phyloP scores from a whole-genome alignment of 805 yeast genomes.

The Candida multigemmis region DNA sequence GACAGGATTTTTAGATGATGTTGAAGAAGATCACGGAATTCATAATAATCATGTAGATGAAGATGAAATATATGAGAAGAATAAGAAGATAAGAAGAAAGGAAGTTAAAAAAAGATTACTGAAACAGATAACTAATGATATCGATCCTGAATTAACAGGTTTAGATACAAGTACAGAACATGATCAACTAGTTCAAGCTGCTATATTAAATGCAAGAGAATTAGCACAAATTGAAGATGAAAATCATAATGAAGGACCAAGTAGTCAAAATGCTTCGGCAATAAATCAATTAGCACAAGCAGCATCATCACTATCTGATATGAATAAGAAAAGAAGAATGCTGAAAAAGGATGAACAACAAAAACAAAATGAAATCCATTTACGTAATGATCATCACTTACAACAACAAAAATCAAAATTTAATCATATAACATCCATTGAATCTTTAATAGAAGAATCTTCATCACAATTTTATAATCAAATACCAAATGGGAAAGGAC shows the following conservation, averaged over 20 bases:
- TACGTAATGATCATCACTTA: background rate
- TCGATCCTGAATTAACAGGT: slow-evolving; percentile 30
- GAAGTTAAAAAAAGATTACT: slow-evolving; percentile 5
- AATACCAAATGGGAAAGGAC: slow-evolving; percentile 20
- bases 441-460: slow-evolving; percentile 25
- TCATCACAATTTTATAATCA: slow-evolving; percentile 28
- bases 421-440: slow-evolving; percentile 18
- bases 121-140: slow-evolving; percentile 11
- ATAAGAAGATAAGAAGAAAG: slow-evolving; percentile 1
- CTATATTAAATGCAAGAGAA: slow-evolving; percentile 59
- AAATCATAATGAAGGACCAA: background rate
- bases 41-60: too few species aligned
- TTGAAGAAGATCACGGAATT: slow-evolving; percentile 8
- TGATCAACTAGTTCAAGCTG: slow-evolving; percentile 61
- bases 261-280: slow-evolving; percentile 5
- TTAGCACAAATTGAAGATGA: slow-evolving; percentile 45
- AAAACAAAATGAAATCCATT: background rate
- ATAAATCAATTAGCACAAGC: slow-evolving; percentile 16
- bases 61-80: background rate
- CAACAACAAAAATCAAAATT: slow-evolving; percentile 8
- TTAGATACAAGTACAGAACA: slow-evolving; percentile 37
- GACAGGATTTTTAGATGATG: slow-evolving; percentile 42
- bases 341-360: slow-evolving; percentile 2
- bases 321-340: background rate
- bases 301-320: slow-evolving; percentile 8